Conservation (phyloP, 257 asterid species). For the Primulina huaijiensis region DNA sequence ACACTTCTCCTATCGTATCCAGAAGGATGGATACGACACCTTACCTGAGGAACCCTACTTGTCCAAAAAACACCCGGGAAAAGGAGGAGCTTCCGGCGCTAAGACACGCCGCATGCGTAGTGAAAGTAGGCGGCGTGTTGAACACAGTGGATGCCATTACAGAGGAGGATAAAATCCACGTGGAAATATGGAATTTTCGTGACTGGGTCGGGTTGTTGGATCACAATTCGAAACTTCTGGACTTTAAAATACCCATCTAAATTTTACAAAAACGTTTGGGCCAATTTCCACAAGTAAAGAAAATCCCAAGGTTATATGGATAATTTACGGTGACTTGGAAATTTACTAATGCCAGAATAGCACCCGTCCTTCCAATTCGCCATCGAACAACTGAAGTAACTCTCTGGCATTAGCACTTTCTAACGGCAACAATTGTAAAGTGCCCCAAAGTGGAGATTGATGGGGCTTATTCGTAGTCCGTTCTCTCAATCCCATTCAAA, state of each 20-base stretch:
- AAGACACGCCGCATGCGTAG: slow-evolving; percentile 33
- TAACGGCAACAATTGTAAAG: slow-evolving; percentile 36
- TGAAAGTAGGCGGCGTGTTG: slow-evolving; percentile 41
- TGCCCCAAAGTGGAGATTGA: not conserved
- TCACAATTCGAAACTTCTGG: too few relatives aligned
- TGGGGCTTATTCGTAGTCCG: slow-evolving; percentile 28
- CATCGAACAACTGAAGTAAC: not conserved
- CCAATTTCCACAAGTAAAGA: too few relatives aligned
- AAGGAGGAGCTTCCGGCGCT: slow-evolving; percentile 29
- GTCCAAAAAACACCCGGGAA: slow-evolving; percentile 31
- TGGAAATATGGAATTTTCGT: too few relatives aligned
- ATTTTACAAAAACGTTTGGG: too few relatives aligned
- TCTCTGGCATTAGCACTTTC: slow-evolving; percentile 36
- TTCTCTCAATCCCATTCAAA: slow-evolving; percentile 29
- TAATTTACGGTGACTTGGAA: not conserved
- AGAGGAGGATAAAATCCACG: slow-evolving; percentile 16
- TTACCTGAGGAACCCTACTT: slow-evolving; percentile 23
- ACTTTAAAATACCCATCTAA: too few relatives aligned
- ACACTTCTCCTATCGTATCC: slow-evolving; percentile 23
- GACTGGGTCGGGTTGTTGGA: too few relatives aligned
- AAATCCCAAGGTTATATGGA: too few relatives aligned
- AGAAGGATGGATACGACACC: slow-evolving; percentile 29
- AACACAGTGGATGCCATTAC: slow-evolving; percentile 44
- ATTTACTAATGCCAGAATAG: slow-evolving; percentile 27
- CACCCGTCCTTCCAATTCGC: slow-evolving; percentile 20